Evolutionary conservation across 768 basidiomycete genomes (phyloP), one percentile per base, ranked within the genome.

Genomic region (Calocera viscosa): DNA sequence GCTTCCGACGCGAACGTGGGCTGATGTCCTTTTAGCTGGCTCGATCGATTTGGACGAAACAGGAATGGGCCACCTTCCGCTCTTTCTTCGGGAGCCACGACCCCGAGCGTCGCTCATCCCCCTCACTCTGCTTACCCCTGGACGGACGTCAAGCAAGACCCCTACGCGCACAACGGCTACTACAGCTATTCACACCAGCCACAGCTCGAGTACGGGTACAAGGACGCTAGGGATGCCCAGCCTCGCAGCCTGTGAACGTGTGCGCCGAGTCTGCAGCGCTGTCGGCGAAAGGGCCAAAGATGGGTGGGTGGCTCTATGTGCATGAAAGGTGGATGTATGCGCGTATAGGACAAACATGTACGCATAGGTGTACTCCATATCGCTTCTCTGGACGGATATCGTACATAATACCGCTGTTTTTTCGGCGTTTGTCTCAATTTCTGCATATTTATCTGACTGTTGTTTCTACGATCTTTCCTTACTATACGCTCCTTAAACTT

Each of bases 401-500:
- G 53, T 60, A 60, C 53, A 60, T 60, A 60, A 60, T 60, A 60
- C 30, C 30, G 2, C 53, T 32, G 24, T 22, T 60, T 60, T 30
- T 47, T 19, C 7, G 8, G 43, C 43, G 7, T 7, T 47, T 5
- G 7, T 47, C 43, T 38, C 35, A 38, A 2, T 26, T 32, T 60
- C 22, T 47, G 43, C 43, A 47, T 47, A 47, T 47, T 47, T 47
- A 47, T 47, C 43, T 47, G 43, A 47, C 43, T 47, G 43, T 47
- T 47, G 43, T 47, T 47, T 19, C 43, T 8, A 47, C 35, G 43
- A 47, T 47, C 43, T 47, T 47, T n/a, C n/a, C 8, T 38, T 38
- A 38, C 14, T 14, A 5, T 38, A 38, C 43, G 43, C 43, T 47
- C 24, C 7, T 24, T 47, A 7, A 17, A 47, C 5, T 8, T 8